Evolutionary conservation across 257 asterid genomes (phyloP), one percentile per base, ranked within the genome.

Genomic region (Nicotiana otophora): DNA sequence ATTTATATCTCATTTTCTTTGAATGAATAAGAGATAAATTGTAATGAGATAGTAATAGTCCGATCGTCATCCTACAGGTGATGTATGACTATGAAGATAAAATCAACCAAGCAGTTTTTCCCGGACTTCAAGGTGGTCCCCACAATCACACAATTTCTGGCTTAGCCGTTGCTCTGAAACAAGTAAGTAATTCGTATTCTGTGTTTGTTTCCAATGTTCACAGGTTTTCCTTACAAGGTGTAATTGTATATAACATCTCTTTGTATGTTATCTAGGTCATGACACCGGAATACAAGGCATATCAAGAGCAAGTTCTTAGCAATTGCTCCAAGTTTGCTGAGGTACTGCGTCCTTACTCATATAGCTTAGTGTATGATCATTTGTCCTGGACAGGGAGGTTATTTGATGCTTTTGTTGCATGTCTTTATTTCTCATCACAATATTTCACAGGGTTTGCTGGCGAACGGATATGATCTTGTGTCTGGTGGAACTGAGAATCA

Each of bases 71-170:
- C 83, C 76, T 54, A 69, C 88, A 96, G 99, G 98, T 96, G 72
- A 78, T 89, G 91, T 94, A 93, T 82, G 98, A 96, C 84, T 90
- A 84, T 85, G 99, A 91, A 86, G 99, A 96, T 89, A 96, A 88
- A 88, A 94, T 96, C 81, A 96, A 96, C 85, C 97, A 92, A 86
- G 99, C 99, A 8, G 99, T 96, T 83, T 96, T 96, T 89, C 99
- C 99, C 61, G 99, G 99, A 82, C 98, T 94, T 85, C 99, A 96
- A 90, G 99, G 99, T 81, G 99, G 99, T 80, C 99, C 99, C 10
- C 99, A 96, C 89, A 96, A 96, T 86, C 99, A 96, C 87, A 96
- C 99, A 15, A 96, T 94, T 77, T 90, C 98, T 84, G 98, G 93
- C 84, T 89, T 96, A 84, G 99, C 99, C 5, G 99, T 94, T 58